Base-by-base conservation (phyloP, 805 yeast genomes). In the Candida golubevii region DNA sequence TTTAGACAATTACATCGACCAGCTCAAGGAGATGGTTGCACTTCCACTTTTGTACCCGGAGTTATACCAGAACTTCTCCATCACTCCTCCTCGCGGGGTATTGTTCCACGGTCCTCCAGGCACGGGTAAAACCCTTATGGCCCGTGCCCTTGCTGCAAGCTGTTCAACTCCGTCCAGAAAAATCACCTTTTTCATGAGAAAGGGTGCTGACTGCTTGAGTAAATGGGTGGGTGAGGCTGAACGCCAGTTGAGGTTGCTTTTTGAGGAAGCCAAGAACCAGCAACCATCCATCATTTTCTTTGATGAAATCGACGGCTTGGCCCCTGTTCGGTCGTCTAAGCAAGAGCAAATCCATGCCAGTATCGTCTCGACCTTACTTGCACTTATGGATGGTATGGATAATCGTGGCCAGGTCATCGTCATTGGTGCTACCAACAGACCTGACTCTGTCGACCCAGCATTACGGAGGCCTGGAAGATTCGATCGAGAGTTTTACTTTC, bases 151-250 rank as follows among this genome's bases (percentile, higher is more conserved):
- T 41, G 99, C 99, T 1, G 93, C 98, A 0, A 86, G 95, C 52
- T 89, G 96, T 56, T 86, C 96, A 0, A 80, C 95, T 0, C 82
- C 86, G 13, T 82, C 83, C 11, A 74, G 84, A 48, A 91, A 93
- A 54, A 89, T 93, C 46, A 89, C 99, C 0, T 93, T 93, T 59
- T 93, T 89, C 66, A 93, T 93, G 99, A 72, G 99, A 50, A 93
- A 93, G 62, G 99, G 99, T 51, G 98, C 99, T 0, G 99, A 93
- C 63, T 86, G 95, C 60, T 70, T 93, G 55, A 87, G 96, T 36
- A 93, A 93, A 68, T 93, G 99, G 99, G 98, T 93, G 4, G 99
- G 99, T 57, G 99, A 93, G 65, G 98, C 98, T 6, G 99, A 93
- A 66, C 76, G 99, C 53, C 98, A 93, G 62, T 71, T 93, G 49